Base-by-base conservation (phyloP, 1,139 yeast genomes). In the Eremothecium sinecaudum region DNA sequence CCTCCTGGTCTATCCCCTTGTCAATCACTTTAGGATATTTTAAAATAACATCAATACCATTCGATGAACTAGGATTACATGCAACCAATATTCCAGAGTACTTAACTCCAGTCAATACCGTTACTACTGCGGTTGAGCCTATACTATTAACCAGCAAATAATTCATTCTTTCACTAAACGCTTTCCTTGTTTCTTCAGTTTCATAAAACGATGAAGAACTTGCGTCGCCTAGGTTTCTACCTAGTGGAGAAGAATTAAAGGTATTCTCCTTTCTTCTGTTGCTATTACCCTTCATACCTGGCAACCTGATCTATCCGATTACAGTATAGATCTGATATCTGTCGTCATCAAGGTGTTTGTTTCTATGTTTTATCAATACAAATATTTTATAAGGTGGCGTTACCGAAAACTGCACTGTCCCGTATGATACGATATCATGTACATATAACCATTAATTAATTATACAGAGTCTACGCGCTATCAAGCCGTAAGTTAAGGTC, bases 21-120 rank as follows among this genome's bases (percentile, higher is more conserved):
- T 58, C 56, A 29, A 65, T 47, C 44, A 69, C 57, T 31, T 67
- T 59, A 3, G 80, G 80, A 40, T 58, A 65, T 38, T 67, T 65
- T 37, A 80, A 56, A 9, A 73, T 71, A 17, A 77, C 66, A 4
- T 81, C 73, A 28, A 75, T 53, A 2, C 62, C 56, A 5, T 46
- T 55, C 33, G 50, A 58, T 24, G 56, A 67, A 33, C 59, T 61
- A 34, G 63, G 55, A 23, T 70, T 69, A 28, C 67, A 61, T 9
- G 63, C 63, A 19, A 63, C 58, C 41, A 82, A 59, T 10, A 73
- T 52, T n/a, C 94, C 94, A 24, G 63, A 60, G 47, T 73, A 70
- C 25, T 69, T 61, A 4, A 71, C 66, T 6, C 90, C 92, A 1
- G 80, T 68, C 16, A 73, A 60, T 3, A 77, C 73, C 3, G 84